phyloP scores from a whole-genome alignment of 176 grass and related monocot genomes.

The Puccinellia tenuiflora region DNA sequence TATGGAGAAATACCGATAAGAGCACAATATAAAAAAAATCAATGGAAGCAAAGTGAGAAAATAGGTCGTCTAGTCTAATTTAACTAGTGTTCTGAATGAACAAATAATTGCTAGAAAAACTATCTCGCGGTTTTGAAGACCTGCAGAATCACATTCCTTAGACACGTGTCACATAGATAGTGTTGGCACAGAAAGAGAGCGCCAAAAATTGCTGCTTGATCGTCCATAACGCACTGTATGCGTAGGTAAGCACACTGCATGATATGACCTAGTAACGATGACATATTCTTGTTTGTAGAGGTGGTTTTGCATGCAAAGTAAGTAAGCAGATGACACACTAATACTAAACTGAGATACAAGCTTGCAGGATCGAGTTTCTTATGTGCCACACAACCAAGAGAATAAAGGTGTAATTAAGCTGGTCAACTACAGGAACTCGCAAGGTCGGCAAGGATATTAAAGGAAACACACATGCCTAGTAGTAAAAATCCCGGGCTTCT shows the following conservation, averaged over 20 bases:
- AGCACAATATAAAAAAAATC: neutral
- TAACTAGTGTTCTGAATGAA: slow-evolving; percentile 13
- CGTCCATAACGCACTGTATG: neutral
- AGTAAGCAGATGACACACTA: neutral
- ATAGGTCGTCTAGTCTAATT: neutral
- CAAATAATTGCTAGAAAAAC: neutral
- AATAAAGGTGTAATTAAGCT: neutral
- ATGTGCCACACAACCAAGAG: neutral
- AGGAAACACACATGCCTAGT: neutral
- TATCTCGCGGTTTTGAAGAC: neutral
- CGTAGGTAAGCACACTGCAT: neutral
- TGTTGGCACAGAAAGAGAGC: neutral
- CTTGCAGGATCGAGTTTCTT: neutral
- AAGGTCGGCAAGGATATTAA: neutral
- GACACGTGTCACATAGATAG: neutral
- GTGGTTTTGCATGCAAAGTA: neutral
- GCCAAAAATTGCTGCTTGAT: neutral
- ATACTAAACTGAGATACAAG: neutral
- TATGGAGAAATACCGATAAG: neutral
- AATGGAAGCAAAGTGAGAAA: neutral
- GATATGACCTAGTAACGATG: neutral
- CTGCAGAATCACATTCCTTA: neutral
- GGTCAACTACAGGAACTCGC: neutral
- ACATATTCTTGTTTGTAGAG: neutral
- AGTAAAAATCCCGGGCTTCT: neutral